These are phyloP conservation scores for Grigorovia humatica DNA, from an alignment of 805 yeast species.

Conservation along the genomic window DNA sequence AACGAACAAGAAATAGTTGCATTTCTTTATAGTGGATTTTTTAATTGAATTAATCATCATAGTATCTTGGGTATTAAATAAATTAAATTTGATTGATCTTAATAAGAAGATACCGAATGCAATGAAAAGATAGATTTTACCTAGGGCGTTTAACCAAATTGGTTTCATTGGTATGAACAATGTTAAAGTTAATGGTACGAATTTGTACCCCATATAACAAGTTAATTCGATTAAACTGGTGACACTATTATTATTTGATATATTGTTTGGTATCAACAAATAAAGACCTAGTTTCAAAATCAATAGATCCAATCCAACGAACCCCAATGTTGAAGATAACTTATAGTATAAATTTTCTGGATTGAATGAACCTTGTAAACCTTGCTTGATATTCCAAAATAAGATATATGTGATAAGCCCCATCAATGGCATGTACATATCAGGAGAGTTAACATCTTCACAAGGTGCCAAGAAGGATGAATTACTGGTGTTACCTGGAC, in stretches of 20 bases:
- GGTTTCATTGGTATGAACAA: slow-evolving; percentile 42
- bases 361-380: slow-evolving; percentile 80
- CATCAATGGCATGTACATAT: slow-evolving; percentile 91
- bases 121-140: slow-evolving; percentile 39
- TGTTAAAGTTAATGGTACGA: slow-evolving; percentile 62
- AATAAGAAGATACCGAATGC: slow-evolving; percentile 58
- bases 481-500: background rate
- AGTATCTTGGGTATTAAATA: slow-evolving; percentile 43
- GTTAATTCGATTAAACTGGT: slow-evolving; percentile 68
- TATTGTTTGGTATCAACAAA: slow-evolving; percentile 34
- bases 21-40: slow-evolving; percentile 58
- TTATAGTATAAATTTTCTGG: slow-evolving; percentile 86
- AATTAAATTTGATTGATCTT: slow-evolving; percentile 40
- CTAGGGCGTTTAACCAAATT: slow-evolving; percentile 32
- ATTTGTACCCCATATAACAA: slow-evolving; percentile 90
- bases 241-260: slow-evolving; percentile 7
- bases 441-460: slow-evolving; percentile 91
- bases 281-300: slow-evolving; percentile 77
- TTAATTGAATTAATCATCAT: slow-evolving; percentile 27
- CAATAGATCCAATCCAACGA: slow-evolving; percentile 63
- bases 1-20: slow-evolving; percentile 78
- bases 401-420: slow-evolving; percentile 80
- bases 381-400: slow-evolving; percentile 74
- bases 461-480: slow-evolving; percentile 47
- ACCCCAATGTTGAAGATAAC: slow-evolving; percentile 77